Base-by-base conservation (phyloP, 2,329 filamentous ascomycete genomes). In the Cordyceps javanica region DNA sequence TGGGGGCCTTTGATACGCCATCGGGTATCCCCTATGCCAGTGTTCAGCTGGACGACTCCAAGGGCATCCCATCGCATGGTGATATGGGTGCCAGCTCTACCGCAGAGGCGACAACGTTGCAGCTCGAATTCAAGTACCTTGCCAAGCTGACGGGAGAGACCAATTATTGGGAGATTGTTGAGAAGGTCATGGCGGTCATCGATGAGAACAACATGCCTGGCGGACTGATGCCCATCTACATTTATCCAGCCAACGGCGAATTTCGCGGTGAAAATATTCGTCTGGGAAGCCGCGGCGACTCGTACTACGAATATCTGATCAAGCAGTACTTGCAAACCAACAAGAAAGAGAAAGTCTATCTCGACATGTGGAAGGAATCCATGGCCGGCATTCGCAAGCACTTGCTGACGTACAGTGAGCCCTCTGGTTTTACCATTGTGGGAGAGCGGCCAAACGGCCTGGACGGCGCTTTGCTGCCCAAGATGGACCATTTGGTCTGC, bases 401-500 rank as follows among this genome's bases (percentile, higher is more conserved):
- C 69, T 82, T 99, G 30, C 78, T 99, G 62, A 92, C 92, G 0
- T 97, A 97, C 73, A 93, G 91, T 2, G 82, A 87, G 60, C 83
- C 86, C 2, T 86, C 86, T 0, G 84, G 88, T 51, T 86, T 96
- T 63, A 96, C 93, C n/a, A 86, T 97, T 54, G 83, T 99, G 16
- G 94, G 86, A 36, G 94, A 99, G 73, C 83, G 90, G 10, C 91
- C 90, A 0, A 77, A 79, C 49, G 94, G 94, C 3, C 74, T 99
- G 9, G 69, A 79, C 26, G 78, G 79, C 5, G 65, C 76, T 0
- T 71, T 97, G 23, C 85, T 83, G 14, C 88, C 92, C 25, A 99
- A 99, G 74, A 97, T 99, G 92, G 94, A 99, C 68, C 94, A 99
- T 68, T 80, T 97, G 5, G 93, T 96, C 38, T 99, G 94, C 75